Evolutionary conservation across 2,329 filamentous ascomycete species (phyloP).

Genomic region (Coniochaeta prunicola): DNA sequence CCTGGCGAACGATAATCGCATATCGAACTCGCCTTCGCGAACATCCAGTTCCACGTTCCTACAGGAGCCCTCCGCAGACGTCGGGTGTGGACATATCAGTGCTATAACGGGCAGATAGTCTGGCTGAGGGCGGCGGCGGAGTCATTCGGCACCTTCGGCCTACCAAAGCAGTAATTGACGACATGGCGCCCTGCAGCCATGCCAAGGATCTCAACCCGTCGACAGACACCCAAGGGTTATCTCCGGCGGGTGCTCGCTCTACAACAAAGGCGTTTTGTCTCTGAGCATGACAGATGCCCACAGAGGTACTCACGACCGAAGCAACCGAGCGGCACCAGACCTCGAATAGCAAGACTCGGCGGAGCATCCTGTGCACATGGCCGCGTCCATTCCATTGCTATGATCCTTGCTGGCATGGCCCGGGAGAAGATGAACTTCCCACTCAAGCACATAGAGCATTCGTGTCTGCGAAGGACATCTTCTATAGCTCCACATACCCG

Average conservation of each 20-base stretch:
- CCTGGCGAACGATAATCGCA: background rate
- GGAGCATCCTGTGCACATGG: background rate
- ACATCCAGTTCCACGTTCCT: background rate
- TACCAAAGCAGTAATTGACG: background rate
- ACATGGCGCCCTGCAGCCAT: background rate
- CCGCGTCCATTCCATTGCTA: no score
- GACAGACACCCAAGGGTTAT: background rate
- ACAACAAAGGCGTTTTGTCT: background rate
- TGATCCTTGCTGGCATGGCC: no score
- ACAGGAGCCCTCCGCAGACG: background rate
- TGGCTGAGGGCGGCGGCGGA: background rate
- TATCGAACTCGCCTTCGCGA: background rate
- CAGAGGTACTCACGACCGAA: background rate
- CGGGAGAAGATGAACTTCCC: background rate
- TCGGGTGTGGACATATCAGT: background rate
- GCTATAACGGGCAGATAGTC: background rate
- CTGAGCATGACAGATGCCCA: background rate
- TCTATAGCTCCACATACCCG: background rate
- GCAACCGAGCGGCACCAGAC: background rate
- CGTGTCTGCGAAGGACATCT: no score
- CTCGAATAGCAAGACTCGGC: background rate
- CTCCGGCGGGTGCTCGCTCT: background rate
- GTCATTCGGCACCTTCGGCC: constrained; percentile 1
- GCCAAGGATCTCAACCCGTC: background rate
- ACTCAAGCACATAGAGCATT: background rate